Base-by-base conservation (phyloP, 805 yeast species). In the Starmera dryadoides region DNA sequence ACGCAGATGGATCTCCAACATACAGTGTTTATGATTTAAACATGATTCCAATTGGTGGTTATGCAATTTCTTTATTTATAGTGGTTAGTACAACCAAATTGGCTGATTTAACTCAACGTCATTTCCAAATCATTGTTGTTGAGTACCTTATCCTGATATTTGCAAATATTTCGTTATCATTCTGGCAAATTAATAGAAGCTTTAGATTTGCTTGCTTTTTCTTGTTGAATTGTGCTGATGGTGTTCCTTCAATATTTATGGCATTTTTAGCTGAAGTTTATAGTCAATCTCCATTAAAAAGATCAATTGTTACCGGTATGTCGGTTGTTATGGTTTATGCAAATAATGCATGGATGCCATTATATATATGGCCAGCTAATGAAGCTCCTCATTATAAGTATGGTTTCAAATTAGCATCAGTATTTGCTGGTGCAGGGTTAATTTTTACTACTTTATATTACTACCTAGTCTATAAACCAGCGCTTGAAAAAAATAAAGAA, bases 321-420 rank as follows among this genome's bases (percentile, higher is more conserved):
- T 60, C 63, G 65, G 64, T 64, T 47, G 57, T 60, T n/a, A 43
- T 66, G 35, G 67, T 69, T 7, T 69, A 66, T 44, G 54, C 62
- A 16, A 56, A 67, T 7, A 64, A 69, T 11, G 69, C 70, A 1
- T 66, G 66, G 63, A 59, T 58, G 40, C 47, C 68, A 1, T 53
- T 32, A 12, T 51, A 64, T 41, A 68, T 66, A 15, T 66, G 69
- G 69, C 59, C 59, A 39, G 65, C 71, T 2, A 63, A 56, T 6
- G 70, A 66, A 40, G 63, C 68, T 3, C 71, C 71, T 8, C 48
- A 66, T 21, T 66, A 48, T 47, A 53, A 60, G 35, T 64, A 40
- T 63, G 48, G 71, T 6, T 30, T 9, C 19, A 30, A 16, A 17
- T 9, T 16, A 15, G 4, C 32, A 17, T 11, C 9, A 5, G n/a